Conservation (phyloP, 768 basidiomycete species). For the Serendipita indica region DNA sequence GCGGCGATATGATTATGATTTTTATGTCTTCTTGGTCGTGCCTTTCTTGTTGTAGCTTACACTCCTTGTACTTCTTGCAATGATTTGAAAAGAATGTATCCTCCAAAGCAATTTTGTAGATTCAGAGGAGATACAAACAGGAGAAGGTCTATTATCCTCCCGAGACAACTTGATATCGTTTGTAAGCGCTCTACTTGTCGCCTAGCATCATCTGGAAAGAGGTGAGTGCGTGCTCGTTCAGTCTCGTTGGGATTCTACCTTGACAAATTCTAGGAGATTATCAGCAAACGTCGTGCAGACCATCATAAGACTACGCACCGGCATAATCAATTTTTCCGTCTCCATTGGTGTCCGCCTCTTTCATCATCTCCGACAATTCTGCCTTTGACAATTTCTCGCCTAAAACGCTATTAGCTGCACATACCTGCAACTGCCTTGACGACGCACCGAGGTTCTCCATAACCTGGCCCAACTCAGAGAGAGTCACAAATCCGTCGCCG, state of each 20-base stretch:
- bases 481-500: conserved; percentile 77
- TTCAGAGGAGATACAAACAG: too few species aligned
- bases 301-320: conserved; percentile 5
- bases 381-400: conserved; percentile 30
- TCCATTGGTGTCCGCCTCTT: conserved; percentile 33
- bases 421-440: neutral
- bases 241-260: neutral
- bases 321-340: conserved; percentile 25
- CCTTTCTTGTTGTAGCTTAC: neutral
- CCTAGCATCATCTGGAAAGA: neutral
- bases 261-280: neutral
- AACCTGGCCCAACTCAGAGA: conserved; percentile 74
- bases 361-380: conserved; percentile 35
- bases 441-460: conserved; percentile 75
- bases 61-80: too few species aligned
- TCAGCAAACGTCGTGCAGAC: neutral
- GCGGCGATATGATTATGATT: neutral
- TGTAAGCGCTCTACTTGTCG: too few species aligned
- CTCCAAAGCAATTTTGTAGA: too few species aligned
- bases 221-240: too few species aligned
- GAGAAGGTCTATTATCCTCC: too few species aligned
- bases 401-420: conserved; percentile 5
- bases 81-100: too few species aligned
- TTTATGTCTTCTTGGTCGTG: neutral
- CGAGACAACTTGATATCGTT: too few species aligned